A percentile compares a stretch with the other conserved stretches of the same genome.
Evolutionary conservation across 1,284 basidiomycete genomes (phyloP).

Genomic region (Ceratobasidium sp.): DNA sequence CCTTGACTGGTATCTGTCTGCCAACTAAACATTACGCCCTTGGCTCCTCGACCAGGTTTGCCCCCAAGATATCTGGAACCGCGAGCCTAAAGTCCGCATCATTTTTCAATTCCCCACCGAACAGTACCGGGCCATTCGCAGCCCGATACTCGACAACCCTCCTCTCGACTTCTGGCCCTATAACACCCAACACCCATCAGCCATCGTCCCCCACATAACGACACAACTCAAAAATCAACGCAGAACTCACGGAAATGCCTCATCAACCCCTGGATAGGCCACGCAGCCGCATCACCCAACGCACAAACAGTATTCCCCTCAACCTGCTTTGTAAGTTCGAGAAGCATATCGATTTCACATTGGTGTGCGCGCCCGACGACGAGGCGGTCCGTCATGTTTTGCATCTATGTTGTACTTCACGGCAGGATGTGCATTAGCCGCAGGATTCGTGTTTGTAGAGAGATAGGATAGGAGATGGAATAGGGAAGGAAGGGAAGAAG

Average conservation of each 20-base stretch:
- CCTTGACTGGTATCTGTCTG: too few relatives aligned
- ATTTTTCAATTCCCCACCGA: conserved; percentile 85
- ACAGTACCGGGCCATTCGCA: conserved; percentile 86
- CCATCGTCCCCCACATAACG: neutral
- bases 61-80: conserved; percentile 85
- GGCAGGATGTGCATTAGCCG: conserved; percentile 97
- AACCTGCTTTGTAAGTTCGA: conserved; percentile 90
- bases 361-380: conserved; percentile 90
- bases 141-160: conserved; percentile 86
- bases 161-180: conserved; percentile 85
- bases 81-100: conserved; percentile 82
- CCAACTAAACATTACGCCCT: neutral
- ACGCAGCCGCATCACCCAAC: conserved; percentile 96
- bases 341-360: conserved; percentile 97
- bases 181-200: conserved; percentile 1
- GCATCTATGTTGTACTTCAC: conserved; percentile 98
- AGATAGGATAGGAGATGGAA: conserved; percentile 65
- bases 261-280: conserved; percentile 98
- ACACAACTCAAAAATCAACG: neutral
- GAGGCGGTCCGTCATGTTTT: conserved; percentile 97
- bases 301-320: conserved; percentile 98
- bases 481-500: conserved; percentile 7
- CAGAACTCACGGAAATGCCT: conserved; percentile 84
- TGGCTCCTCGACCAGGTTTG: conserved; percentile 58
- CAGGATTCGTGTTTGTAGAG: conserved; percentile 99